Evolutionary conservation across 1,284 basidiomycete species (phyloP).

Genomic region (Chondrostereum purpureum): DNA sequence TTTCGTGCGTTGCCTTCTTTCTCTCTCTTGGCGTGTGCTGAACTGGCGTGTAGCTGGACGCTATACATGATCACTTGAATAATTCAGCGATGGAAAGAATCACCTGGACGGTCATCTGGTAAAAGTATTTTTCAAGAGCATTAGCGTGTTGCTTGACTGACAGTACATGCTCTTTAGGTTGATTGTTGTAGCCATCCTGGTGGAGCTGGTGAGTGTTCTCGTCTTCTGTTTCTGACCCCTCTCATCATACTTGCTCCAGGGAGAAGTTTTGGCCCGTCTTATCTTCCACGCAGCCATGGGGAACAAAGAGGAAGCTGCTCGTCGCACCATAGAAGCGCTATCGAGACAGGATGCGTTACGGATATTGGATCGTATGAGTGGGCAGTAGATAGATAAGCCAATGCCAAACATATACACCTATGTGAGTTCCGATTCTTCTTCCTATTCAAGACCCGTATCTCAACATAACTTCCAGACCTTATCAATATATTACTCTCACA

Average conservation of each 20-base stretch:
- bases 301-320: slow-evolving; percentile 15
- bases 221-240: slow-evolving; percentile 4
- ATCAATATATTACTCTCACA: no score
- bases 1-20: slow-evolving; percentile 49
- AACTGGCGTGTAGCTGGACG: slow-evolving; percentile 62
- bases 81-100: slow-evolving; percentile 90
- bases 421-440: no score
- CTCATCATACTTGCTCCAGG: slow-evolving; percentile 32
- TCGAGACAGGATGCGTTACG: slow-evolving; percentile 32
- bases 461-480: no score
- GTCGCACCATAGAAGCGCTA: slow-evolving; percentile 14
- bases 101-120: slow-evolving; percentile 95
- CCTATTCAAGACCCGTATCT: no score
- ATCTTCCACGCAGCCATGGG: slow-evolving; percentile 53
- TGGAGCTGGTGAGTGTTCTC: slow-evolving; percentile 58
- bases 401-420: no score
- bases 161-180: slow-evolving; percentile 42
- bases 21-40: slow-evolving; percentile 10
- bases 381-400: neutral
- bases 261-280: slow-evolving; percentile 80
- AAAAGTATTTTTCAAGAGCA: slow-evolving; percentile 14
- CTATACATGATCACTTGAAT: slow-evolving; percentile 92
- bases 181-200: slow-evolving; percentile 83
- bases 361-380: slow-evolving; percentile 32
- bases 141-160: neutral